A percentile compares a stretch with the other conserved stretches of the same genome.
Conservation (phyloP, 2,329 filamentous ascomycete species). For the Byssothecium circinans region DNA sequence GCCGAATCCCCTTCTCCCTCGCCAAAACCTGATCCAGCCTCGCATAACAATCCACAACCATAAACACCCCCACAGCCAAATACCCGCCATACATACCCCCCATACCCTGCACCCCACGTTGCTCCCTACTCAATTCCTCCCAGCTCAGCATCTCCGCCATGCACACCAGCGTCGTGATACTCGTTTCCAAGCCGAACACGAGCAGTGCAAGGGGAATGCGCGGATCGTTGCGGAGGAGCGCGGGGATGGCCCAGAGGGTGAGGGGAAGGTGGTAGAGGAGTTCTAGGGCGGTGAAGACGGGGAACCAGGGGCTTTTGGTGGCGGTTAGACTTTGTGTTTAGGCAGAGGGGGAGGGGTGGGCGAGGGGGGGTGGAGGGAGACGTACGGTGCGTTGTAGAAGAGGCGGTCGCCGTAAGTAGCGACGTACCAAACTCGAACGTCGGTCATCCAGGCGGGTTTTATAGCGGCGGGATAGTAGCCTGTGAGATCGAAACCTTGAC, state of each 20-base stretch:
- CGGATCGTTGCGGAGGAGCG: constrained; percentile 58
- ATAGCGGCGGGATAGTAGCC: constrained; percentile 59
- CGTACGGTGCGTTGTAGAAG: constrained; percentile 58
- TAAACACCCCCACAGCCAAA: constrained; percentile 38
- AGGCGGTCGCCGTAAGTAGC: constrained; percentile 64
- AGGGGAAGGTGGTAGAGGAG: constrained; percentile 63
- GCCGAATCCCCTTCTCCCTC: constrained; percentile 24
- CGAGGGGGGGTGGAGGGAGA: not conserved
- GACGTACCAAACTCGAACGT: constrained; percentile 61
- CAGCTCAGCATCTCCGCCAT: constrained; percentile 64
- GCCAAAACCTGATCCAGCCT: constrained; percentile 34
- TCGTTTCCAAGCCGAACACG: constrained; percentile 61
- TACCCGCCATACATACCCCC: constrained; percentile 45
- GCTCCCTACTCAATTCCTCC: constrained; percentile 31
- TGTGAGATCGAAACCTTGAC: constrained; percentile 61
- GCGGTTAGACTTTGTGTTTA: constrained; percentile 1
- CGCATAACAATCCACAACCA: constrained; percentile 41
- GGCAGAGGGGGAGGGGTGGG: not conserved
- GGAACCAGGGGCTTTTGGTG: constrained; percentile 57
- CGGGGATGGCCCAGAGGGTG: constrained; percentile 62
- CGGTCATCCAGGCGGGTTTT: constrained; percentile 52
- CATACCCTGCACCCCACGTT: constrained; percentile 32
- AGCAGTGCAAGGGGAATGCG: constrained; percentile 62
- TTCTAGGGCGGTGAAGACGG: constrained; percentile 60
- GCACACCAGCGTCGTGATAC: constrained; percentile 64